Percentiles rank a stretch among this genome's conserved stretches.
Evolutionary conservation across 192 early-diverging fungal genomes (phyloP).

Genomic region (Pilaira anomala): DNA sequence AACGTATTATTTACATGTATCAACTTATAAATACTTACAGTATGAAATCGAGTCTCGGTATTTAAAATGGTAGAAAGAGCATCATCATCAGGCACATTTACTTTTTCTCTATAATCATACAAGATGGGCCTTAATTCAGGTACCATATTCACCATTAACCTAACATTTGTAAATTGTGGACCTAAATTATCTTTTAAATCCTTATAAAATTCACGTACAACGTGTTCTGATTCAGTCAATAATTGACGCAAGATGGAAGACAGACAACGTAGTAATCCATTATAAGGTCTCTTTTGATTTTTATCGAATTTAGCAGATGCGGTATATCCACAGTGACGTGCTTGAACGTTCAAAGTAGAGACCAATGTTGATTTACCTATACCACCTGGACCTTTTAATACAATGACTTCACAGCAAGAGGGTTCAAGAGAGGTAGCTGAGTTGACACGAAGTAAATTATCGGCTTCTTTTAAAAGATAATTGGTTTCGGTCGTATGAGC

Average conservation of each 20-base stretch:
- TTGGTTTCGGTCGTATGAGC: not conserved
- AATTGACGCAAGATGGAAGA: conserved; percentile 22
- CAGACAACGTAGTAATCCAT: conserved; percentile 22
- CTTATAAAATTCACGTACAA: conserved; percentile 21
- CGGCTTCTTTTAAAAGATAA: conserved; percentile 7
- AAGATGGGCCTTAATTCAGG: conserved; percentile 28
- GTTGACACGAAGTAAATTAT: not conserved
- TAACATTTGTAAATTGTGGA: conserved; percentile 25
- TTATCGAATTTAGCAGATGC: conserved; percentile 28
- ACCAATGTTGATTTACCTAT: conserved; percentile 27
- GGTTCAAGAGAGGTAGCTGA: not conserved
- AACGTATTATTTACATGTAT: not conserved
- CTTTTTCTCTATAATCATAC: not conserved
- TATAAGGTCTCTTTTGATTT: conserved; percentile 26
- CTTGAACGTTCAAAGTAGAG: conserved; percentile 14
- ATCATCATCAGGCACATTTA: conserved; percentile 7
- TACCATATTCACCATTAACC: conserved; percentile 23
- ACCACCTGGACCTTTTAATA: conserved; percentile 22
- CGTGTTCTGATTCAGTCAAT: conserved; percentile 22
- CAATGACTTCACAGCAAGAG: conserved; percentile 11
- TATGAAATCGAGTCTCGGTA: conserved; percentile 25
- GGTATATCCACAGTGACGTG: conserved; percentile 23
- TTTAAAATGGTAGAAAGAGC: not conserved
- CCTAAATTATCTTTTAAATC: conserved; percentile 21
- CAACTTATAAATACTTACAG: conserved; percentile 8